Conservation (phyloP, 306 rosid genomes). For the Phaseolus lunatus region DNA sequence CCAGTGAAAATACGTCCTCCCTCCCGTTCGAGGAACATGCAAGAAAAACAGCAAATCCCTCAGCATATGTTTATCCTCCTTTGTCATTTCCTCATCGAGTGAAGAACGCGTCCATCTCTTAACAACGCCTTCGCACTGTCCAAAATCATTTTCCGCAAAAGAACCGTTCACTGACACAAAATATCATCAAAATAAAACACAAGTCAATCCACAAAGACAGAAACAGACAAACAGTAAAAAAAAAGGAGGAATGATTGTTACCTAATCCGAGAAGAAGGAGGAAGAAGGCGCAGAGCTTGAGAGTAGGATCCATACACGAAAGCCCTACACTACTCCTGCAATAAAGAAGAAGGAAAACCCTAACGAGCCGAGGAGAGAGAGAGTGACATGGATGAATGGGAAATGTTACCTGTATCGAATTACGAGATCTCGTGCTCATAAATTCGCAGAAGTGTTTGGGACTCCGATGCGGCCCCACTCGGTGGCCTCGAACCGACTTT, state of each 20-base stretch:
- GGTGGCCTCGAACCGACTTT: constrained; percentile 28
- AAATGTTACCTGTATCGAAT: constrained; percentile 54
- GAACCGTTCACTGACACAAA: constrained; percentile 53
- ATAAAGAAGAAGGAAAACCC: constrained; percentile 33
- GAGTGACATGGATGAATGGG: background rate
- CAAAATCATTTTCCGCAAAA: constrained; percentile 54
- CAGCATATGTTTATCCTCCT: constrained; percentile 71
- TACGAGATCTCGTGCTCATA: constrained; percentile 75
- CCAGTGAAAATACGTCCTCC: constrained; percentile 93
- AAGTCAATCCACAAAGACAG: background rate
- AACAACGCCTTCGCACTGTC: constrained; percentile 73
- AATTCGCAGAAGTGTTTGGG: constrained; percentile 55
- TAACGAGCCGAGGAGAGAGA: background rate
- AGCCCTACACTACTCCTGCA: constrained; percentile 51
- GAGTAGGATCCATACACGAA: constrained; percentile 71
- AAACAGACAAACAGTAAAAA: background rate
- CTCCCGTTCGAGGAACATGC: constrained; percentile 97
- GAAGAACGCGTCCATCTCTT: constrained; percentile 76
- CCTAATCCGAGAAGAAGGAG: constrained; percentile 72
- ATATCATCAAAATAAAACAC: constrained; percentile 24
- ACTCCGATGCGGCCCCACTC: constrained; percentile 55
- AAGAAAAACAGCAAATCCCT: constrained; percentile 88
- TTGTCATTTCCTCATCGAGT: constrained; percentile 57
- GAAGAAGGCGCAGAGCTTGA: constrained; percentile 51
- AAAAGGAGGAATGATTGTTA: constrained; percentile 29